Conservation (phyloP, 495 filamentous ascomycete genomes). For the Penicillium chermesinum region DNA sequence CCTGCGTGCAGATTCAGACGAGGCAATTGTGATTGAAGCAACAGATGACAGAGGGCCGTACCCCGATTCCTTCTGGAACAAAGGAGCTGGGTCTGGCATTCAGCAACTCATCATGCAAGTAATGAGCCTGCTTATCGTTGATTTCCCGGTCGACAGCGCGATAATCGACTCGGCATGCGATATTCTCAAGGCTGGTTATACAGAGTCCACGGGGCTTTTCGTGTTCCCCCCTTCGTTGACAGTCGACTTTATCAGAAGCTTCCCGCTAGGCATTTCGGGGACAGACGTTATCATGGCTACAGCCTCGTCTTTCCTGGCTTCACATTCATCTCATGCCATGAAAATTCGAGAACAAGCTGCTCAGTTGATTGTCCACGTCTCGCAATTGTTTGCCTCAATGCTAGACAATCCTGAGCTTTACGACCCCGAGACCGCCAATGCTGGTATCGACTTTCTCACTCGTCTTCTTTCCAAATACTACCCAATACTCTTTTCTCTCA, state of each 20-base stretch:
- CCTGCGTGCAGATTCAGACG: constrained; percentile 67
- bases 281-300: constrained; percentile 71
- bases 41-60: constrained; percentile 32
- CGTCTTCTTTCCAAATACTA: constrained; percentile 62
- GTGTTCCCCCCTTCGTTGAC: constrained; percentile 66
- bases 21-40: constrained; percentile 59
- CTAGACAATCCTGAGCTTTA: constrained; percentile 46
- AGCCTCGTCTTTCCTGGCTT: constrained; percentile 65
- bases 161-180: constrained; percentile 72
- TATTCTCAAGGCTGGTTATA: constrained; percentile 72
- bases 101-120: constrained; percentile 56
- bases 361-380: constrained; percentile 58
- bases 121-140: constrained; percentile 43
- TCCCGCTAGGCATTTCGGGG: constrained; percentile 58
- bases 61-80: constrained; percentile 54
- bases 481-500: constrained; percentile 34
- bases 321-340: constrained; percentile 54
- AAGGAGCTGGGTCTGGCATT: constrained; percentile 45
- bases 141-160: constrained; percentile 57
- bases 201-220: constrained; percentile 72
- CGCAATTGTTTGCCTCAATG: constrained; percentile 58
- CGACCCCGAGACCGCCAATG: constrained; percentile 78
- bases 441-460: constrained; percentile 65
- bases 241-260: constrained; percentile 63
- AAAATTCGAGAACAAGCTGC: constrained; percentile 44